A percentile compares a stretch with the other conserved stretches of the same genome.
These are phyloP conservation scores for Heterococcus sp. DNA, from an alignment of 108 stramenopile species.

Conservation along the genomic window DNA sequence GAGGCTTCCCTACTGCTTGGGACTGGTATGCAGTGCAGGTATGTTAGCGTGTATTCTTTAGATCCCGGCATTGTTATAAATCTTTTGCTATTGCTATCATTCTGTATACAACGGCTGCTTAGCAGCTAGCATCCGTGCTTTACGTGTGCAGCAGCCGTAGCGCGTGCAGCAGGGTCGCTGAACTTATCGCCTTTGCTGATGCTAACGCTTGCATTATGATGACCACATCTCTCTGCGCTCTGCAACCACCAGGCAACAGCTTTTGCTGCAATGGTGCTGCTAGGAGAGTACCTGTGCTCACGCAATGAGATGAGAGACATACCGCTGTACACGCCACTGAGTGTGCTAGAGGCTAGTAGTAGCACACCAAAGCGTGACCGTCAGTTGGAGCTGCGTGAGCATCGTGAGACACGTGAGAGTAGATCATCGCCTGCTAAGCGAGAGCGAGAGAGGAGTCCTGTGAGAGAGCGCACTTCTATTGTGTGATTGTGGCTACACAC, in stretches of 20 bases:
- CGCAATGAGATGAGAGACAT: background rate
- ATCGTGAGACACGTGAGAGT: too few relatives aligned
- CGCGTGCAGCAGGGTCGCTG: background rate
- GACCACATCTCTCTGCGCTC: background rate
- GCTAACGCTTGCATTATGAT: background rate
- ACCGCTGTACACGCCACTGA: background rate
- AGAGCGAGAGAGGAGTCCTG: too few relatives aligned
- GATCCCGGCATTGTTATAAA: too few relatives aligned
- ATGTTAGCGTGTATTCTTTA: background rate
- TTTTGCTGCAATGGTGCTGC: background rate
- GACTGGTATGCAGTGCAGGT: constrained; percentile 43
- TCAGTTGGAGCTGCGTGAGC: too few relatives aligned
- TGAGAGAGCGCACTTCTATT: too few relatives aligned
- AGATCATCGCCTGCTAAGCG: too few relatives aligned
- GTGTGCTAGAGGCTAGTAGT: background rate
- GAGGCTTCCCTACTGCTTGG: constrained; percentile 24
- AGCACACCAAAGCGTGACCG: too few relatives aligned
- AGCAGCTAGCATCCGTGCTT: background rate
- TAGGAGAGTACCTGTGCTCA: background rate
- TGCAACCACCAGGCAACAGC: background rate
- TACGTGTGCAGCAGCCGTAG: background rate
- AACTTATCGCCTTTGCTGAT: background rate
- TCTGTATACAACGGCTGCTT: background rate
- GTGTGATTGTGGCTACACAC: too few relatives aligned
- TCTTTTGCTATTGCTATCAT: too few relatives aligned